Base-by-base conservation (phyloP, 306 rosid genomes). In the Castanea crenata region DNA sequence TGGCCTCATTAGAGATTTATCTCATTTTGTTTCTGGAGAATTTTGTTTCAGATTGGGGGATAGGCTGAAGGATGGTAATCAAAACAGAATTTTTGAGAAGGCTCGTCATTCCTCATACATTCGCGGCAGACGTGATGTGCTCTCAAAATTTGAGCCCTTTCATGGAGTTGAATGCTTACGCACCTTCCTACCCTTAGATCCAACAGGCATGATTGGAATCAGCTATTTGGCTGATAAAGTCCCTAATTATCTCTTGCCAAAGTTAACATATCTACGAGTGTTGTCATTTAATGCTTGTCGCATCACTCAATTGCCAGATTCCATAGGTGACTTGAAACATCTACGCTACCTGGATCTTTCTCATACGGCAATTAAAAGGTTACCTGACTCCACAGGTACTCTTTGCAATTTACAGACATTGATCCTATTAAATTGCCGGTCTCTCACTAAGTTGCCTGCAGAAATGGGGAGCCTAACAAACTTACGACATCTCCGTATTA, bases 331-430 rank as follows among this genome's bases (percentile, higher is more conserved):
- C 34, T 71, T 83, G 31, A 83, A 56, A 49, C 86, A 70, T 75
- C 68, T 83, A 51, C 83, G 78, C 15, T 79, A 79, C 68, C 77
- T 83, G 15, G 70, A 83, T 73, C 81, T 79, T 9, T 83, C 86
- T n/a, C 35, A 70, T 59, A 83, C 86, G 20, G 83, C 83, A 55
- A 71, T 83, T 54, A 16, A 75, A 35, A 15, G 11, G 77, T 35
- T 83, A 54, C 86, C 86, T 64, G 71, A 83, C 18, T 70, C 83
- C 29, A 71, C 73, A 51, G 23, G 63, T 21, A 62, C 55, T 34
- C 86, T 83, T 64, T 79, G 51, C 74, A 83, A 83, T 23, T 76
- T 83, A 32, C 86, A 83, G 41, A 83, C 86, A 10, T 64, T 83
- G 56, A 41, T 79, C 63, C 77, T 83, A 55, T 10, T 57, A 25